phyloP scores from a whole-genome alignment of 2,329 filamentous ascomycete genomes.

The Tetracladium maxilliforme region DNA sequence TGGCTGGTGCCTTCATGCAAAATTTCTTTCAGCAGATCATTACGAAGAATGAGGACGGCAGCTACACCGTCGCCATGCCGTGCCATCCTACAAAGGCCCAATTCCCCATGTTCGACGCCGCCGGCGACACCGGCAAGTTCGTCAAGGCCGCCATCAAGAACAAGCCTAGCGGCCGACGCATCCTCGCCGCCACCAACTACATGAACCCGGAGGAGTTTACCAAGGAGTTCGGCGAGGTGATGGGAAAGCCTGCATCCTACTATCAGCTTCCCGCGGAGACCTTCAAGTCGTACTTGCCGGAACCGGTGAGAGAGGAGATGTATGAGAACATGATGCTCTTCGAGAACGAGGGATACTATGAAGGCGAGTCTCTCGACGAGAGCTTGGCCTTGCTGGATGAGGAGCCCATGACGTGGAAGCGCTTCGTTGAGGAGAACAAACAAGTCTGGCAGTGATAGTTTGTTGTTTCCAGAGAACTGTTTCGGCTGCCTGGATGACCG shows the following conservation, averaged over 20 bases:
- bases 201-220: conserved; percentile 22
- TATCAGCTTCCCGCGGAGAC: conserved; percentile 20
- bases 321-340: conserved; percentile 37
- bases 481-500: too few relatives aligned
- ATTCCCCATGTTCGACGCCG: conserved; percentile 17
- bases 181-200: conserved; percentile 26
- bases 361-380: conserved; percentile 23
- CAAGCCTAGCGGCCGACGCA: conserved; percentile 22
- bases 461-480: too few relatives aligned
- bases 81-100: conserved; percentile 13
- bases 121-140: conserved; percentile 17
- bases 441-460: too few relatives aligned
- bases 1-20: conserved; percentile 35
- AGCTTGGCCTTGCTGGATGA: conserved; percentile 20
- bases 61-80: conserved; percentile 10
- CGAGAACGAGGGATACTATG: conserved; percentile 35
- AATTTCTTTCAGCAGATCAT: conserved; percentile 20
- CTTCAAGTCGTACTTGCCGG: conserved; percentile 25
- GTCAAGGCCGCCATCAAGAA: conserved; percentile 15
- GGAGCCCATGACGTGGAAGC: conserved; percentile 24
- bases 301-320: conserved; percentile 28
- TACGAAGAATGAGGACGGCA: conserved; percentile 12
- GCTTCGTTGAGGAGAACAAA: conserved; percentile 17
- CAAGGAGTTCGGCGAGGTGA: conserved; percentile 19
- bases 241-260: conserved; percentile 20